phyloP scores from a whole-genome alignment of 1,139 yeast species.

The Petasospora rhodanensis region DNA sequence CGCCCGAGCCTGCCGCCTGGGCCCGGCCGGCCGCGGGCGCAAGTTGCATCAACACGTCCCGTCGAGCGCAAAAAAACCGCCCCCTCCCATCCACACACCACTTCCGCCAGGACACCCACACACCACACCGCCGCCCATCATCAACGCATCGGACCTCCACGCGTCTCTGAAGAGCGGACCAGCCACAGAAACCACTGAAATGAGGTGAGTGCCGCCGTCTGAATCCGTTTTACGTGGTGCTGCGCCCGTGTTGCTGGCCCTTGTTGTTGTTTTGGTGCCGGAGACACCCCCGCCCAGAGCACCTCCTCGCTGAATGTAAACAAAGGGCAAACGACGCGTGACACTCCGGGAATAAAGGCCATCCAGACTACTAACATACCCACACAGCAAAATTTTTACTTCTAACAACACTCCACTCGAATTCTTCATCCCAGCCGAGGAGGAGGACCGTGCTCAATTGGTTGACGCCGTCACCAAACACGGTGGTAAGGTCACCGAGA shows the following conservation, averaged over 20 bases:
- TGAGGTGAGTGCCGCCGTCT: too few relatives aligned
- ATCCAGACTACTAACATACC: neutral
- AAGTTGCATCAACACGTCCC: too few relatives aligned
- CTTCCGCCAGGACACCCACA: conserved; percentile 7
- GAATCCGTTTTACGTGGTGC: too few relatives aligned
- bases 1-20: too few relatives aligned
- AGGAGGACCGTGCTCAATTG: conserved; percentile 18
- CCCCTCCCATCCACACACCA: conserved; percentile 8
- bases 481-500: conserved; percentile 24
- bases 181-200: too few relatives aligned
- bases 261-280: too few relatives aligned
- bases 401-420: conserved; percentile 12
- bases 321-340: neutral
- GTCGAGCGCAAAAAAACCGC: neutral
- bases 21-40: too few relatives aligned
- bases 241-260: too few relatives aligned
- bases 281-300: too few relatives aligned
- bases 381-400: conserved; percentile 7
- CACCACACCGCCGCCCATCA: too few relatives aligned
- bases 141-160: too few relatives aligned
- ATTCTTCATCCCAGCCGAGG: conserved; percentile 22
- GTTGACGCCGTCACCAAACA: conserved; percentile 13
- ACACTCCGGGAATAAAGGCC: neutral
- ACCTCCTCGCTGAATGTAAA: conserved; percentile 1
- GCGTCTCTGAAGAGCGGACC: too few relatives aligned